A percentile compares a stretch with the other conserved stretches of the same genome.
These are phyloP conservation scores for Globisporangium sylvaticum DNA, from an alignment of 352 stramenopile species.

Conservation along the genomic window DNA sequence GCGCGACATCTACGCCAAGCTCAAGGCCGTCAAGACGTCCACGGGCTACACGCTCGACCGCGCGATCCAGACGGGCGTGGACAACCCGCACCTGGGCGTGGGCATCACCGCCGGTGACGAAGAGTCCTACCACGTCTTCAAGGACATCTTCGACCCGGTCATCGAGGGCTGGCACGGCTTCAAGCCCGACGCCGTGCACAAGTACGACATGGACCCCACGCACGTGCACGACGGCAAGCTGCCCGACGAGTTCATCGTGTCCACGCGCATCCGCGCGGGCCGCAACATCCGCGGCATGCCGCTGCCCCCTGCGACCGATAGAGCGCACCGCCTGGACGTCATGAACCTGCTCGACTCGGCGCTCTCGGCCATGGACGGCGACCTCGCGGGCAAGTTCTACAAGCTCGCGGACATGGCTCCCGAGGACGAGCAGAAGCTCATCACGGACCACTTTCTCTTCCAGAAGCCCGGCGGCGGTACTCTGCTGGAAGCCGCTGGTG, in stretches of 20 bases:
- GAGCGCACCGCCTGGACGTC: slow-evolving; percentile 80
- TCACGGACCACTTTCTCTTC: slow-evolving; percentile 80
- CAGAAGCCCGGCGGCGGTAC: slow-evolving; percentile 79
- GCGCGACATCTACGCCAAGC: slow-evolving; percentile 63
- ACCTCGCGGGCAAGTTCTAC: slow-evolving; percentile 79
- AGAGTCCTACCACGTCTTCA: slow-evolving; percentile 71
- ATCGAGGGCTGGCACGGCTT: slow-evolving; percentile 70
- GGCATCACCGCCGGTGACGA: slow-evolving; percentile 60
- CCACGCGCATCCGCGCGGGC: slow-evolving; percentile 78
- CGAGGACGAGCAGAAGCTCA: slow-evolving; percentile 74
- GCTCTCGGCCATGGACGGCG: slow-evolving; percentile 66
- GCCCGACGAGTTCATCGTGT: slow-evolving; percentile 71
- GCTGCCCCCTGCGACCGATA: slow-evolving; percentile 73
- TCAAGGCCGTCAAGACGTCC: slow-evolving; percentile 59
- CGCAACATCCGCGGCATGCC: slow-evolving; percentile 82
- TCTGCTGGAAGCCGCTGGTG: slow-evolving; percentile 60
- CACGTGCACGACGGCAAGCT: slow-evolving; percentile 63
- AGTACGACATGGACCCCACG: slow-evolving; percentile 64
- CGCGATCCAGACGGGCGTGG: slow-evolving; percentile 70
- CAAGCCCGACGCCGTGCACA: slow-evolving; percentile 57
- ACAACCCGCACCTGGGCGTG: slow-evolving; percentile 72
- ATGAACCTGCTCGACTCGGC: slow-evolving; percentile 80
- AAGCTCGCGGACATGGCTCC: slow-evolving; percentile 69
- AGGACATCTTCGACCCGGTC: slow-evolving; percentile 69
- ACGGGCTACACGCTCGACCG: slow-evolving; percentile 73